These are phyloP conservation scores for Diversispora eburnea DNA, from an alignment of 192 early-diverging fungal genomes.

Conservation along the genomic window DNA sequence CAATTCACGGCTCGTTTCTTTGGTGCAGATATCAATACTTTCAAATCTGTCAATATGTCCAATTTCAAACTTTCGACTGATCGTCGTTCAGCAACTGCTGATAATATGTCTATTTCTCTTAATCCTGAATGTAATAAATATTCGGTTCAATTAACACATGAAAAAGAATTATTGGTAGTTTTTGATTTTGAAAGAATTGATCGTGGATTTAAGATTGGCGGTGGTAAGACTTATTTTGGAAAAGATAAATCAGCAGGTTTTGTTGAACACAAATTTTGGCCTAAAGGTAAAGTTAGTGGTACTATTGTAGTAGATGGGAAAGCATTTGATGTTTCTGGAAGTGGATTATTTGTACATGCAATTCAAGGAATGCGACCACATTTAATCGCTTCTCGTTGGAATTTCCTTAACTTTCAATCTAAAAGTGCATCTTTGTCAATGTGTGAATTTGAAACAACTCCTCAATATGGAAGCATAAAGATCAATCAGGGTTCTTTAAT, in stretches of 20 bases:
- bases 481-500: constrained; percentile 75
- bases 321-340: constrained; percentile 63
- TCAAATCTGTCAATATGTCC: constrained; percentile 69
- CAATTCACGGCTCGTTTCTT: constrained; percentile 75
- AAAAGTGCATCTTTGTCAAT: constrained; percentile 58
- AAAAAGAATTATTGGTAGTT: constrained; percentile 61
- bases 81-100: constrained; percentile 70
- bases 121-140: constrained; percentile 46
- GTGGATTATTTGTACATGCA: constrained; percentile 78
- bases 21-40: constrained; percentile 67
- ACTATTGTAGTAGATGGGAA: constrained; percentile 69
- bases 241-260: constrained; percentile 50
- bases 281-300: constrained; percentile 67
- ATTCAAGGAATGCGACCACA: constrained; percentile 85
- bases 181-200: constrained; percentile 66
- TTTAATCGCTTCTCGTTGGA: constrained; percentile 79
- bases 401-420: constrained; percentile 75
- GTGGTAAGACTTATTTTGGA: constrained; percentile 76
- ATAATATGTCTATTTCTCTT: constrained; percentile 65
- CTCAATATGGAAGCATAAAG: constrained; percentile 60
- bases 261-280: constrained; percentile 82
- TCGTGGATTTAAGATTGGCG: constrained; percentile 77
- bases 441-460: constrained; percentile 78
- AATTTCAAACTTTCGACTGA: constrained; percentile 70
- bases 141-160: constrained; percentile 51